Conservation (phyloP, 371 early-diverging fungal genomes). For the Mortierella sp. region DNA sequence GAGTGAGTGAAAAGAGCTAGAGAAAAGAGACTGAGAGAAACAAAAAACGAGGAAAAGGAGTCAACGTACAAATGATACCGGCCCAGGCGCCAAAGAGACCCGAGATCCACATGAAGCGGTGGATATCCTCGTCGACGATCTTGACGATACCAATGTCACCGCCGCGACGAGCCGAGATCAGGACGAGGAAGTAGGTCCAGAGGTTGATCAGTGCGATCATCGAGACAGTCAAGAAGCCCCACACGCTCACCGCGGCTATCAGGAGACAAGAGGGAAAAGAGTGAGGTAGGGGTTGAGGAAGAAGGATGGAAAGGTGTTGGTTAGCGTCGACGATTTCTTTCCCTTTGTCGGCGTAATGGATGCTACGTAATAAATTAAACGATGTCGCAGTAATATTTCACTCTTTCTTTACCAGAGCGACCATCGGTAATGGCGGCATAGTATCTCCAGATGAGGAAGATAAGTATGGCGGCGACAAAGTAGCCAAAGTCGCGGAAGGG, state of each 20-base stretch:
- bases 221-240: conserved; percentile 35
- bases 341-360: too few species aligned
- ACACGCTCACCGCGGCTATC: conserved; percentile 29
- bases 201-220: conserved; percentile 29
- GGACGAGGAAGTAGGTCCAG: conserved; percentile 48
- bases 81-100: conserved; percentile 51
- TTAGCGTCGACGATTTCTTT: too few species aligned
- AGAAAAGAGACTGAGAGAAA: background rate
- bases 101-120: conserved; percentile 37
- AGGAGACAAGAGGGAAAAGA: background rate
- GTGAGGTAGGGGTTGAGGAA: background rate
- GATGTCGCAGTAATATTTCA: background rate
- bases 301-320: too few species aligned
- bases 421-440: conserved; percentile 20
- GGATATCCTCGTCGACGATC: conserved; percentile 43
- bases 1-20: background rate
- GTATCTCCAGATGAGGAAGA: conserved; percentile 41
- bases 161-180: conserved; percentile 29
- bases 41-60: background rate
- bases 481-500: conserved; percentile 56
- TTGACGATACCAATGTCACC: conserved; percentile 53
- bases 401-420: conserved; percentile 14
- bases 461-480: conserved; percentile 21
- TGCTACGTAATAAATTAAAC: too few species aligned
- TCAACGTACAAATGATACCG: conserved; percentile 35